Conservation (phyloP, 495 filamentous ascomycete species). For the Neurospora sp. region DNA sequence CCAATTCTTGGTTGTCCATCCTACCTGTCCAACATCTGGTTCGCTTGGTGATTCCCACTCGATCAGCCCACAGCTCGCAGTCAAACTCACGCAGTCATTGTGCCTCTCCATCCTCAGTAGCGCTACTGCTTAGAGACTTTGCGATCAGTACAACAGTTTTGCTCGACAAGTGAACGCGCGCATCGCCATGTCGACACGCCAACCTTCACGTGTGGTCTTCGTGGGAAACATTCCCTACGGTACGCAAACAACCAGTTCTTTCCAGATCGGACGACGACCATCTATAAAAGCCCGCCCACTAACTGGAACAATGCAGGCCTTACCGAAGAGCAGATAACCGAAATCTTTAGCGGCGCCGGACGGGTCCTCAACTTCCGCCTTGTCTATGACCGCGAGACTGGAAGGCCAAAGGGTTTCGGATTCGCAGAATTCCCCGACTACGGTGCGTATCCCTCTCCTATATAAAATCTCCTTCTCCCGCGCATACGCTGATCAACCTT, state of each 20-base stretch:
- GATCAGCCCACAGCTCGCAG: not conserved
- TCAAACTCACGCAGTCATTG: not conserved
- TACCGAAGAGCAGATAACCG: constrained; percentile 87
- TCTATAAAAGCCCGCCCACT: constrained; percentile 1
- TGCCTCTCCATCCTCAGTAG: not conserved
- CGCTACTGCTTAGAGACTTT: not conserved
- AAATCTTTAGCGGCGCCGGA: constrained; percentile 80
- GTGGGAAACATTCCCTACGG: constrained; percentile 78
- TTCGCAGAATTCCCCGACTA: constrained; percentile 88
- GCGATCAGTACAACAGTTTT: not conserved
- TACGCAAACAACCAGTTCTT: constrained; percentile 12
- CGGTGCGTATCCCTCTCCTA: constrained; percentile 23
- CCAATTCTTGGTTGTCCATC: not conserved
- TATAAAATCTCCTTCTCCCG: not conserved
- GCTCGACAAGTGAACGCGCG: not conserved
- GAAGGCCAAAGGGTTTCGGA: constrained; percentile 90
- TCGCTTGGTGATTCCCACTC: not conserved
- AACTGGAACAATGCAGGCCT: constrained; percentile 45
- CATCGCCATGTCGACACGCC: constrained; percentile 41
- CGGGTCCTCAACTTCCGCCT: constrained; percentile 87
- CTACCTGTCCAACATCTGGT: not conserved
- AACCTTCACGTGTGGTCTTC: constrained; percentile 55
- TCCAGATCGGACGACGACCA: not conserved
- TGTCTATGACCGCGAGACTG: constrained; percentile 92
- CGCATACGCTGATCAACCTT: not conserved